Conservation (phyloP, 208 protist genomes). For the Angomonas deanei region DNA sequence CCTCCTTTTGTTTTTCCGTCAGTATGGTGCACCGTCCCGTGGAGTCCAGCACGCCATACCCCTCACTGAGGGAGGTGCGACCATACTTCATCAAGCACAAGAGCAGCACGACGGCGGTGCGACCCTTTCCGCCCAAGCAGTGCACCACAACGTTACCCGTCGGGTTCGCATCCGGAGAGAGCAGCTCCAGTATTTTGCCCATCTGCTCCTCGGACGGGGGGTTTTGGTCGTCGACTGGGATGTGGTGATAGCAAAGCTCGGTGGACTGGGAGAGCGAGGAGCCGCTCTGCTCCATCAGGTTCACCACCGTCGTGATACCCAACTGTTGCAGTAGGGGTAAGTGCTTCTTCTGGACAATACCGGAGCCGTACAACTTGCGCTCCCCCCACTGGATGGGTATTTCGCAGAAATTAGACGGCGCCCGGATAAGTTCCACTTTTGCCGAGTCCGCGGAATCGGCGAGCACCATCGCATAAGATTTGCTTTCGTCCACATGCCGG, state of each 20-base stretch:
- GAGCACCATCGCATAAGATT: background rate
- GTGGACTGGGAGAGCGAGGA: slow-evolving; percentile 1
- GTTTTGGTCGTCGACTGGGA: slow-evolving; percentile 10
- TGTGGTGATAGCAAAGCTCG: slow-evolving; percentile 4
- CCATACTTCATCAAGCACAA: slow-evolving; percentile 8
- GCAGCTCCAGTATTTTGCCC: slow-evolving; percentile 4
- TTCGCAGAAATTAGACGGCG: slow-evolving; percentile 10
- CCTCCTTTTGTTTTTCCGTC: slow-evolving; percentile 7
- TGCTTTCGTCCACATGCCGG: background rate
- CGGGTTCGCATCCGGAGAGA: slow-evolving; percentile 1
- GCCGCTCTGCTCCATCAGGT: slow-evolving; percentile 9
- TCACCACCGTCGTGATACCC: slow-evolving; percentile 7
- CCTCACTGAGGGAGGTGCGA: slow-evolving; percentile 4
- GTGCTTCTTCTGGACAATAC: slow-evolving; percentile 11
- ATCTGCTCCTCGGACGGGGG: slow-evolving; percentile 4
- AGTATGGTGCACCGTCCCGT: slow-evolving; percentile 9
- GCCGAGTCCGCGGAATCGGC: background rate
- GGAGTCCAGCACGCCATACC: slow-evolving; percentile 5
- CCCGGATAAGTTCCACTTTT: slow-evolving; percentile 2
- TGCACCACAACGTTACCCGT: slow-evolving; percentile 8
- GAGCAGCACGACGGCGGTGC: slow-evolving; percentile 12
- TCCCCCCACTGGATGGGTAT: background rate
- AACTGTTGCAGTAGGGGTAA: slow-evolving; percentile 4
- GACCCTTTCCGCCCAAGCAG: slow-evolving; percentile 12
- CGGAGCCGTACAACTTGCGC: slow-evolving; percentile 7